These are phyloP conservation scores for Pseudopithomyces chartarum DNA, from an alignment of 2,329 filamentous ascomycete genomes.

Conservation along the genomic window DNA sequence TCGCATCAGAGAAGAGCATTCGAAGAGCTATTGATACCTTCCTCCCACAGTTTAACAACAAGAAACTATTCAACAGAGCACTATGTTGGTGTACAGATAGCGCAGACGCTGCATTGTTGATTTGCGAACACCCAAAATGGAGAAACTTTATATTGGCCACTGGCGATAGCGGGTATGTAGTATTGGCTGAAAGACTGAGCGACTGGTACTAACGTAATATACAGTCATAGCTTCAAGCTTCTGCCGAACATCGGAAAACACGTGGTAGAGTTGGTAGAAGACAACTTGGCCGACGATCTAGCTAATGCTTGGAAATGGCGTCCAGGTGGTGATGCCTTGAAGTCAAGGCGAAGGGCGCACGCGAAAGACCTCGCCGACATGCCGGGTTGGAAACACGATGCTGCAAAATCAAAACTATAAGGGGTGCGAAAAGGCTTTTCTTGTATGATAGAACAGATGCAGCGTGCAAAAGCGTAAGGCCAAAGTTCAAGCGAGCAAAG, in stretches of 20 bases:
- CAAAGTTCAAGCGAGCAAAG: background rate
- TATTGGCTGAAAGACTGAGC: background rate
- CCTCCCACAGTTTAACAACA: constrained; percentile 48
- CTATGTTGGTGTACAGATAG: constrained; percentile 67
- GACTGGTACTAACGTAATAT: constrained; percentile 4
- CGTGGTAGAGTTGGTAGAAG: constrained; percentile 53
- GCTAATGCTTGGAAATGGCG: constrained; percentile 53
- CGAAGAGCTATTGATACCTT: constrained; percentile 47
- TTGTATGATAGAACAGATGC: background rate
- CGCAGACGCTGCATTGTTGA: constrained; percentile 65
- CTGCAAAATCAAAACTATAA: background rate
- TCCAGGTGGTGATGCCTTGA: constrained; percentile 52
- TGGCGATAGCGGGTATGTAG: constrained; percentile 53
- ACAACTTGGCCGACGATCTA: constrained; percentile 45
- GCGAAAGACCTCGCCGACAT: constrained; percentile 54
- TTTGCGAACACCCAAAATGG: constrained; percentile 58
- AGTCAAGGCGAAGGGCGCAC: constrained; percentile 47
- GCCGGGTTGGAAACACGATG: constrained; percentile 49
- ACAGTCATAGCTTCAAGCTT: constrained; percentile 53
- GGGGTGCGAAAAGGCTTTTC: background rate
- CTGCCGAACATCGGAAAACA: constrained; percentile 55
- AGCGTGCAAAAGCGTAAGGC: background rate
- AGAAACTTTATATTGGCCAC: constrained; percentile 55
- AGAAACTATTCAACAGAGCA: constrained; percentile 50
- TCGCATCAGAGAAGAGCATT: constrained; percentile 49